phyloP scores from a whole-genome alignment of 2,329 filamentous ascomycete genomes.

The Furcasterigmium furcatum region DNA sequence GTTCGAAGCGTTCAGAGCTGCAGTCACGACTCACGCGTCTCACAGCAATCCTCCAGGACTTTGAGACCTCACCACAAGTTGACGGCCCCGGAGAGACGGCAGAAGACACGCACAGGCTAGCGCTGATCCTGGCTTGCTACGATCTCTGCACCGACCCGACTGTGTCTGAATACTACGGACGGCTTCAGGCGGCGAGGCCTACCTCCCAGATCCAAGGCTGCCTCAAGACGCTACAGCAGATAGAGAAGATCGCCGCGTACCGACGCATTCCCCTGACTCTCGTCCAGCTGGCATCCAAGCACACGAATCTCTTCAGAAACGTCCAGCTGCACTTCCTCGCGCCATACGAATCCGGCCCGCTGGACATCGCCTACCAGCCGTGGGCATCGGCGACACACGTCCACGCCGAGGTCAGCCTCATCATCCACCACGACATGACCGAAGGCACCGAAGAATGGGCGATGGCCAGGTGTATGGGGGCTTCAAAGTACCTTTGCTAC shows the following conservation, averaged over 20 bases:
- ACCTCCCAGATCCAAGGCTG: conserved; percentile 12
- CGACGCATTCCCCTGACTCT: conserved; percentile 9
- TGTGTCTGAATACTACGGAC: conserved; percentile 6
- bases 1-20: conserved; percentile 3
- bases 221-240: conserved; percentile 12
- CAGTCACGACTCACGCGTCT: conserved; percentile 5
- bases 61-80: background rate
- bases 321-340: conserved; percentile 8
- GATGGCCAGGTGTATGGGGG: conserved; percentile 9
- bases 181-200: conserved; percentile 6
- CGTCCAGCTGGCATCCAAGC: conserved; percentile 3
- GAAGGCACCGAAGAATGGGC: background rate
- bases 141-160: conserved; percentile 4
- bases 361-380: conserved; percentile 9
- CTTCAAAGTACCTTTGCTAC: conserved; percentile 14
- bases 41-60: conserved; percentile 5
- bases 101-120: conserved; percentile 4
- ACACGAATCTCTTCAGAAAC: conserved; percentile 4
- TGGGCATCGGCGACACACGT: conserved; percentile 13
- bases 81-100: background rate
- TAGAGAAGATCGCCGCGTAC: conserved; percentile 13
- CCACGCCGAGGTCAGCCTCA: conserved; percentile 11
- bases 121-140: conserved; percentile 8
- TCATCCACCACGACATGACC: conserved; percentile 9
- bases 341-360: conserved; percentile 10